phyloP scores from a whole-genome alignment of 306 rosid species.

The Dryas alaskensis region DNA sequence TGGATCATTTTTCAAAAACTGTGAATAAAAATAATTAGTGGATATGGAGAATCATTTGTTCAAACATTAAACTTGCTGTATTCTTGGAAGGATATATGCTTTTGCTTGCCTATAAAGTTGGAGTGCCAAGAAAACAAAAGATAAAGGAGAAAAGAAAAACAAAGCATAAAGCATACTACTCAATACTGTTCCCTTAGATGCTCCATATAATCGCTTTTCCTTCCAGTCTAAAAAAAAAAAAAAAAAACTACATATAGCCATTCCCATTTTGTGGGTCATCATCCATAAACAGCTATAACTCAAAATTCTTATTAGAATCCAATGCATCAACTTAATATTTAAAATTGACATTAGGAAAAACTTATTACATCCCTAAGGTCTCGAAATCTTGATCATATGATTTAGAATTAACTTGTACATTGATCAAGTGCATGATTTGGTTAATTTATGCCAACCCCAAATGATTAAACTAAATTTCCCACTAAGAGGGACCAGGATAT shows the following conservation, averaged over 20 bases:
- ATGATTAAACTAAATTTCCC: neutral
- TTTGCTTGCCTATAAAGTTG: neutral
- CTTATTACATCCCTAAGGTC: neutral
- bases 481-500: neutral
- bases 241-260: neutral
- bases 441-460: neutral
- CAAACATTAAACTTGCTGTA: neutral
- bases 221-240: neutral
- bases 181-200: conserved; percentile 11
- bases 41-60: too few relatives aligned
- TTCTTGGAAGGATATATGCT: neutral
- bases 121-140: neutral
- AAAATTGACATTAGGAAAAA: neutral
- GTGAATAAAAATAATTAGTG: too few relatives aligned
- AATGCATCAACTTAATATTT: neutral
- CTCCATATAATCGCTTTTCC: neutral
- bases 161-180: neutral
- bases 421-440: neutral
- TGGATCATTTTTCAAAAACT: too few relatives aligned
- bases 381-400: neutral
- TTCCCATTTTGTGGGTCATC: conserved; percentile 22
- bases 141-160: neutral
- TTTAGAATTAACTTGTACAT: neutral
- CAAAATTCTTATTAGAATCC: neutral
- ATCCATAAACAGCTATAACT: neutral